phyloP scores from a whole-genome alignment of 1,284 basidiomycete genomes.

The Cryptococcus sp. region DNA sequence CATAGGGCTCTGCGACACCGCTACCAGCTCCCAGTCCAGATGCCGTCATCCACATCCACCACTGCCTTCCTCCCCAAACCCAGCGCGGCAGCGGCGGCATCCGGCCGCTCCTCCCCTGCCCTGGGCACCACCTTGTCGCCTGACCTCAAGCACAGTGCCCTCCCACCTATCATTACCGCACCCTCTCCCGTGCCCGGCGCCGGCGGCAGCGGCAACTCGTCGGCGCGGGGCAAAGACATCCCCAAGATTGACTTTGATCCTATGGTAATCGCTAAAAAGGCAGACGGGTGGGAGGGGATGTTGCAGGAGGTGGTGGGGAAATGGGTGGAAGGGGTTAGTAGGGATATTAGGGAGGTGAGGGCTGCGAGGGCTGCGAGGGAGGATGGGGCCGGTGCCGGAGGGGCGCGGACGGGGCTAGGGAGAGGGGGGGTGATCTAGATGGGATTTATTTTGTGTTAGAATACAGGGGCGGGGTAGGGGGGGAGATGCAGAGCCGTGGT shows the following conservation, averaged over 20 bases:
- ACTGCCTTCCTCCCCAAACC: constrained; percentile 12
- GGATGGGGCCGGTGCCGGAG: too few relatives aligned
- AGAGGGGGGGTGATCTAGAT: not conserved
- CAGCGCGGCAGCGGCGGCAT: constrained; percentile 1
- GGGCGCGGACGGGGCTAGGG: not conserved
- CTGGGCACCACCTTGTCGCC: constrained; percentile 1
- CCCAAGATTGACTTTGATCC: constrained; percentile 43
- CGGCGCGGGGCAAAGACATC: constrained; percentile 4
- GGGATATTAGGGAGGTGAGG: constrained; percentile 23
- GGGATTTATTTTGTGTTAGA: not conserved
- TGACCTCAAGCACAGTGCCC: not conserved
- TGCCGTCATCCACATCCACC: constrained; percentile 22
- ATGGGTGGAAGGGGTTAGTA: constrained; percentile 38
- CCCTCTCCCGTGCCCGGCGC: not conserved
- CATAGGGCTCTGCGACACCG: constrained; percentile 42
- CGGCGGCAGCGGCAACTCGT: not conserved
- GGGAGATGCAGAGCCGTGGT: too few relatives aligned
- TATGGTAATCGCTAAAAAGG: constrained; percentile 36
- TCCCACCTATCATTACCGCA: not conserved
- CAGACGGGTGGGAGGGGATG: constrained; percentile 38
- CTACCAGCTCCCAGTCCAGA: constrained; percentile 39
- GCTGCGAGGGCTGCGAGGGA: not conserved
- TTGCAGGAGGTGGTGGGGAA: constrained; percentile 22
- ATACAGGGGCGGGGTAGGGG: too few relatives aligned
- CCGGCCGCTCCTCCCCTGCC: not conserved